A percentile compares a stretch with the other conserved stretches of the same genome.
phyloP scores from a whole-genome alignment of 2,329 filamentous ascomycete species.

The Pseudogymnoascus destructans region DNA sequence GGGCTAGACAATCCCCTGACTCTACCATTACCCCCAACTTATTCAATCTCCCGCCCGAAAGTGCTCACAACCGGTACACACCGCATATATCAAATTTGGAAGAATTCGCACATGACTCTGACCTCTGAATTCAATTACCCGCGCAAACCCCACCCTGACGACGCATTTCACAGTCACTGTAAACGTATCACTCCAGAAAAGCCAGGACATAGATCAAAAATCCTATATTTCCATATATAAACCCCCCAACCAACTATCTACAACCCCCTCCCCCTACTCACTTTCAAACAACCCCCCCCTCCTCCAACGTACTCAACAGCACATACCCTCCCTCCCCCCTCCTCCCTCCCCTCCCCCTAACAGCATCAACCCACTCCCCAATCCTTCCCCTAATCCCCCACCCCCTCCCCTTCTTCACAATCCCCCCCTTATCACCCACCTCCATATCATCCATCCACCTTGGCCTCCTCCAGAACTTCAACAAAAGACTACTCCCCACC shows the following conservation, averaged over 20 bases:
- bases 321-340: slow-evolving; percentile 45
- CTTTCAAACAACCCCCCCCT: not conserved
- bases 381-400: slow-evolving; percentile 31
- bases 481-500: slow-evolving; percentile 65
- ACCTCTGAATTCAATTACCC: too few relatives aligned
- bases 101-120: too few relatives aligned
- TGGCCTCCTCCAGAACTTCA: slow-evolving; percentile 79
- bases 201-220: not conserved
- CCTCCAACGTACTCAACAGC: slow-evolving; percentile 33
- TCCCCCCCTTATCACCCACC: slow-evolving; percentile 44
- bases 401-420: slow-evolving; percentile 23
- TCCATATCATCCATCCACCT: slow-evolving; percentile 71
- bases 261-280: not conserved
- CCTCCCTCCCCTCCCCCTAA: slow-evolving; percentile 27
- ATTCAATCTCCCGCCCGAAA: too few relatives aligned
- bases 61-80: too few relatives aligned
- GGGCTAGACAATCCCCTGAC: too few relatives aligned
- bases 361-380: slow-evolving; percentile 29
- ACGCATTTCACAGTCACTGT: too few relatives aligned
- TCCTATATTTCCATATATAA: not conserved
- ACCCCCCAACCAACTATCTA: not conserved
- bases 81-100: too few relatives aligned
- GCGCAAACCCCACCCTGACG: too few relatives aligned
- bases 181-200: too few relatives aligned
- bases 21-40: too few relatives aligned